Percentiles rank a stretch among this genome's conserved stretches.
These are phyloP conservation scores for Dinochytrium kinnereticum DNA, from an alignment of 371 early-diverging fungal species.

Conservation along the genomic window DNA sequence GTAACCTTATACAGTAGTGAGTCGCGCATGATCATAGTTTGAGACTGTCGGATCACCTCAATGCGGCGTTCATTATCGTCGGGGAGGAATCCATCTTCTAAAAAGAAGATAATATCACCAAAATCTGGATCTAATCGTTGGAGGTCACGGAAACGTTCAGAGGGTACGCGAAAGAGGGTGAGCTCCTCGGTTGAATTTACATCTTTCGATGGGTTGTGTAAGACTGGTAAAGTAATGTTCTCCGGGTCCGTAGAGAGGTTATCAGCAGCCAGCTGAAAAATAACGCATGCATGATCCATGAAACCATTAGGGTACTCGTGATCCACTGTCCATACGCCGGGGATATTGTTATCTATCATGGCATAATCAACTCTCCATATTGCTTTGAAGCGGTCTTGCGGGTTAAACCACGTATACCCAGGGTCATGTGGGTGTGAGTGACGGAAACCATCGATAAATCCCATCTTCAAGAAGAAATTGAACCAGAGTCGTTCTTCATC, in stretches of 20 bases:
- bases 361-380: conserved; percentile 23
- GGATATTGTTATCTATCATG: conserved; percentile 15
- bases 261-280: neutral
- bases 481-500: conserved; percentile 17
- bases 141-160: conserved; percentile 2
- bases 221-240: neutral
- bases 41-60: neutral
- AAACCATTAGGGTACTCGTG: neutral
- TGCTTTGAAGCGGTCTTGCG: conserved; percentile 5
- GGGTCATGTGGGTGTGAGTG: neutral
- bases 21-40: conserved; percentile 14
- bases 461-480: neutral
- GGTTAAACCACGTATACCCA: conserved; percentile 17
- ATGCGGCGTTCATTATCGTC: neutral
- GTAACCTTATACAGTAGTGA: conserved; percentile 7
- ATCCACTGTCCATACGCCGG: neutral
- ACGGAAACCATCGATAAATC: conserved; percentile 22
- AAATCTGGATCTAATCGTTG: conserved; percentile 12
- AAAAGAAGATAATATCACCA: neutral
- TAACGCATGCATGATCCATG: neutral
- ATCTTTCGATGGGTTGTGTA: neutral
- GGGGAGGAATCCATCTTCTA: neutral
- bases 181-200: neutral
- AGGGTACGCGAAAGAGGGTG: neutral
- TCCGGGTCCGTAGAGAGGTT: neutral